Conservation (phyloP, 169 alveolate genomes). For the Cryptosporidium canis region DNA sequence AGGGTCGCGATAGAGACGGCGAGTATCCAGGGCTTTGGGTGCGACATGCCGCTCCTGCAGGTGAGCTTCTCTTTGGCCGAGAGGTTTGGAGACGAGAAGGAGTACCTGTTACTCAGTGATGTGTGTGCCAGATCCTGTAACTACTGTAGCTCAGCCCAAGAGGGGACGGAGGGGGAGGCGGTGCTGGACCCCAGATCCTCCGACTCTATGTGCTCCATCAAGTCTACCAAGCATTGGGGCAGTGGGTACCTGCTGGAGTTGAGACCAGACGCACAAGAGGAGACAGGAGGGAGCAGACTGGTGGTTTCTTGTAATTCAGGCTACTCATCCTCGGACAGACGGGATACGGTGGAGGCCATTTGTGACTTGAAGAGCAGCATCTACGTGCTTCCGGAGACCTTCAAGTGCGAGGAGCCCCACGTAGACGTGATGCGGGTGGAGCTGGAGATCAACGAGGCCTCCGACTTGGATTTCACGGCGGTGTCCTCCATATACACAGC, state of each 20-base stretch:
- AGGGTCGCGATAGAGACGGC: conserved; percentile 58
- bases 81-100: conserved; percentile 27
- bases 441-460: conserved; percentile 11
- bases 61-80: conserved; percentile 54
- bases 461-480: conserved; percentile 40
- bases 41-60: conserved; percentile 41
- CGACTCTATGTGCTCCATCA: conserved; percentile 28
- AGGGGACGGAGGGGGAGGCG: background rate
- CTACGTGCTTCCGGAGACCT: conserved; percentile 7
- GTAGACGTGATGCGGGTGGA: conserved; percentile 39
- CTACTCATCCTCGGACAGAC: conserved; percentile 2
- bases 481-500: conserved; percentile 57
- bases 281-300: background rate
- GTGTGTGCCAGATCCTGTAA: conserved; percentile 63
- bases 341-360: background rate
- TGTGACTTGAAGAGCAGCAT: conserved; percentile 29
- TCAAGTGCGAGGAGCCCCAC: conserved; percentile 54
- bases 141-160: background rate
- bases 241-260: conserved; percentile 27
- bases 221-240: conserved; percentile 61
- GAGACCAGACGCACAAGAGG: background rate
- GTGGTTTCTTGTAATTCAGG: conserved; percentile 38
- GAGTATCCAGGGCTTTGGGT: conserved; percentile 50
- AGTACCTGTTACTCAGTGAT: conserved; percentile 37
- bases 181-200: background rate